A percentile compares a stretch with the other conserved stretches of the same genome.
Evolutionary conservation across 805 yeast species (phyloP).

Genomic region (Yarrowia yakushimensis): DNA sequence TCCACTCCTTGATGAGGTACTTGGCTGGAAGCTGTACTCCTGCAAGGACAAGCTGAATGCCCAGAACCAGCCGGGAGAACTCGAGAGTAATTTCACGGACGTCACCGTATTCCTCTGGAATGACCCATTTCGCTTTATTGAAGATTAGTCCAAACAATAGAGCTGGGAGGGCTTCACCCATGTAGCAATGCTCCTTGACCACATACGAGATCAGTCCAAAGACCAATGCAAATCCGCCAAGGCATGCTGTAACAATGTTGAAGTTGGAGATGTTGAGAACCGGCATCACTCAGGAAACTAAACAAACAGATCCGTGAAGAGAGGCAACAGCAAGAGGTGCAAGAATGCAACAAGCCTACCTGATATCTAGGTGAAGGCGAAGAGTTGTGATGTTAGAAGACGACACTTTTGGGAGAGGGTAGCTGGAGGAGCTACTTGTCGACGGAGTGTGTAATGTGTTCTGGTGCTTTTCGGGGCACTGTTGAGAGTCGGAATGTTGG

Average conservation of each 20-base stretch:
- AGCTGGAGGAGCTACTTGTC: constrained; percentile 3
- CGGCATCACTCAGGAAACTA: not conserved
- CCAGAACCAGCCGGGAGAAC: constrained; percentile 58
- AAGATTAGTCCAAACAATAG: constrained; percentile 58
- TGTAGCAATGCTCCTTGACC: constrained; percentile 55
- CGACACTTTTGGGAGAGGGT: constrained; percentile 20
- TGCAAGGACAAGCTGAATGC: constrained; percentile 68
- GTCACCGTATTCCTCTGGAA: constrained; percentile 51
- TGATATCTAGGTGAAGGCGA: constrained; percentile 23
- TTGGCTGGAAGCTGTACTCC: constrained; percentile 70
- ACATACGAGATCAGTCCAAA: constrained; percentile 58
- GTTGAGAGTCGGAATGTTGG: not conserved
- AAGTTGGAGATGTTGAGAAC: constrained; percentile 28
- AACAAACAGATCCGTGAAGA: not conserved
- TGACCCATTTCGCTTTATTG: constrained; percentile 56
- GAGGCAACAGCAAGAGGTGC: not conserved
- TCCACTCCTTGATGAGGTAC: constrained; percentile 59
- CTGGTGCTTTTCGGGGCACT: not conserved
- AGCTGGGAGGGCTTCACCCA: constrained; percentile 68
- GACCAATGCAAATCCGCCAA: constrained; percentile 57
- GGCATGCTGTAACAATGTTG: constrained; percentile 53
- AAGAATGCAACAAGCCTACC: constrained; percentile 7
- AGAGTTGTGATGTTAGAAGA: not conserved
- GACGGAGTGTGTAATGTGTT: not conserved
- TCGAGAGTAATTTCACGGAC: constrained; percentile 52